Percentiles rank a stretch among this genome's conserved stretches.
phyloP scores from a whole-genome alignment of 768 basidiomycete genomes.

The Lactarius pseudohatsudake region DNA sequence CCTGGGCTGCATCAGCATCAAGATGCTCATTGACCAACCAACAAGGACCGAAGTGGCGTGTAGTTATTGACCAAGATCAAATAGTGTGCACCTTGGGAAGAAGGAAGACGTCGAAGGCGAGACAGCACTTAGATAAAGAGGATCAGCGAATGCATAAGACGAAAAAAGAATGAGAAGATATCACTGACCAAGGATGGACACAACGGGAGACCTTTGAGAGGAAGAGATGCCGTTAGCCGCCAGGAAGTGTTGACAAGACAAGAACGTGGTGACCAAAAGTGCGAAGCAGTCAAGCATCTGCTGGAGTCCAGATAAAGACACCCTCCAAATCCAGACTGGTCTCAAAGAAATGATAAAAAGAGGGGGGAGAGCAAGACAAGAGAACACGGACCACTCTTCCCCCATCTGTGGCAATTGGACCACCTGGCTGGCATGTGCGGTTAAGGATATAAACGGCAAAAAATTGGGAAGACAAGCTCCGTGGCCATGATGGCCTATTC shows the following conservation, averaged over 20 bases:
- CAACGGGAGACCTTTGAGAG: constrained; percentile 49
- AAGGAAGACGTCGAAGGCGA: constrained; percentile 65
- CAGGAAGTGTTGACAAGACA: constrained; percentile 26
- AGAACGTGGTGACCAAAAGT: constrained; percentile 45
- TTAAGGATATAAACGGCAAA: background rate
- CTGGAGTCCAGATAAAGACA: constrained; percentile 30
- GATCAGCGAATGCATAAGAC: background rate
- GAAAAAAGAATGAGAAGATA: constrained; percentile 12
- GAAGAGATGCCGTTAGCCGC: constrained; percentile 40
- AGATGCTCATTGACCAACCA: constrained; percentile 70
- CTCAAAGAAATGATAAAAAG: constrained; percentile 3
- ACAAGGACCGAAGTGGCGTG: constrained; percentile 41
- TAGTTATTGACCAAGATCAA: background rate
- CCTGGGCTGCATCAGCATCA: constrained; percentile 52
- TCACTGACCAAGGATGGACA: constrained; percentile 58
- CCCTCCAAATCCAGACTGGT: constrained; percentile 39
- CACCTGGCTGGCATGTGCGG: constrained; percentile 20
- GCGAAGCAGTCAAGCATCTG: constrained; percentile 51
- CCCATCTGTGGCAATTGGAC: constrained; percentile 23
- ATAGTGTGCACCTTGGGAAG: constrained; percentile 52
- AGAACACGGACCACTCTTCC: constrained; percentile 30
- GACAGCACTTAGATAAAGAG: constrained; percentile 49
- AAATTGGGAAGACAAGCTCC: background rate
- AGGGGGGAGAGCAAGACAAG: background rate
- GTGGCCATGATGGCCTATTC: constrained; percentile 4